These are phyloP conservation scores for Claviceps humidiphila DNA, from an alignment of 2,329 filamentous ascomycete genomes.

Conservation along the genomic window DNA sequence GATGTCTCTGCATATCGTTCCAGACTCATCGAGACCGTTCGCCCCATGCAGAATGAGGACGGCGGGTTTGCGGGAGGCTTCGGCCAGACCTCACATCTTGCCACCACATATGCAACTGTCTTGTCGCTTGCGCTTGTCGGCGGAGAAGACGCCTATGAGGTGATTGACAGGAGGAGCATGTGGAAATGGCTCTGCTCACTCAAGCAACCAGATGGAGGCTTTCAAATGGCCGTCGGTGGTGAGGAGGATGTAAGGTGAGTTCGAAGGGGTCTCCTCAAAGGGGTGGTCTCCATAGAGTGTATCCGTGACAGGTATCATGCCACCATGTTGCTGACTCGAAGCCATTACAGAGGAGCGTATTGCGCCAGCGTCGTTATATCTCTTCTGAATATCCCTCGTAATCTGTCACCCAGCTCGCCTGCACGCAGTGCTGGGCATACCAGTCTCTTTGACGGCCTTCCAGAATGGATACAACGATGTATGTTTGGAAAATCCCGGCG, in stretches of 20 bases:
- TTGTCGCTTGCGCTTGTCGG: constrained; percentile 69
- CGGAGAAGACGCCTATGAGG: constrained; percentile 56
- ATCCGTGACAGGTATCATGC: constrained; percentile 7
- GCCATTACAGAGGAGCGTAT: constrained; percentile 60
- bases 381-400: constrained; percentile 68
- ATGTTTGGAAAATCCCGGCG: constrained; percentile 24
- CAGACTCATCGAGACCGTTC: constrained; percentile 60
- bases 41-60: constrained; percentile 64
- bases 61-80: constrained; percentile 93
- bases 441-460: constrained; percentile 57
- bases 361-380: constrained; percentile 78
- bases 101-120: constrained; percentile 74
- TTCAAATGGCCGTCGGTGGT: constrained; percentile 71
- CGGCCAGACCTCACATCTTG: constrained; percentile 78
- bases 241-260: constrained; percentile 77
- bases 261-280: neutral
- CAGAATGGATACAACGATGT: constrained; percentile 72
- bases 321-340: constrained; percentile 5
- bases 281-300: neutral
- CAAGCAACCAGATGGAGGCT: constrained; percentile 83
- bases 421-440: constrained; percentile 48
- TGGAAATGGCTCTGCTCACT: constrained; percentile 82
- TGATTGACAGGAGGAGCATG: constrained; percentile 71
- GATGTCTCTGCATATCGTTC: constrained; percentile 56
- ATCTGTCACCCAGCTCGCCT: constrained; percentile 60